Percentiles rank a stretch among this genome's conserved stretches.
phyloP scores from a whole-genome alignment of 2,329 filamentous ascomycete genomes.

The Trichoderma sp. region DNA sequence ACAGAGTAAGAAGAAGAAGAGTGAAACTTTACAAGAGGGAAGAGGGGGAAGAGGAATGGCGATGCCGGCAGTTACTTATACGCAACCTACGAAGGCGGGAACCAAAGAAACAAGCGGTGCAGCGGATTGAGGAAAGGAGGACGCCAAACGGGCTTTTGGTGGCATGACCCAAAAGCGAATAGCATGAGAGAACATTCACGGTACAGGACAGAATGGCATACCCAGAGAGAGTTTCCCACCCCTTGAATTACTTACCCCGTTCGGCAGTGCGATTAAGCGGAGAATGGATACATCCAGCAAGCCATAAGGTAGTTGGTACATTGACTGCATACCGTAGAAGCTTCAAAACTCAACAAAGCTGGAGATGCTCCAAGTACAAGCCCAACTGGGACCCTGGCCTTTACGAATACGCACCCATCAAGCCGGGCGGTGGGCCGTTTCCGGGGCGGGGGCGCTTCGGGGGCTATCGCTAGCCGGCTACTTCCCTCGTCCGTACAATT shows the following conservation, averaged over 20 bases:
- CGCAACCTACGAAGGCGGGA: neutral
- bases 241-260: neutral
- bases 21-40: neutral
- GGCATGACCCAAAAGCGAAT: neutral
- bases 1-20: neutral
- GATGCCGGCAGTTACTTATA: neutral
- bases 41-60: neutral
- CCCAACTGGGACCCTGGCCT: neutral
- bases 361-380: neutral
- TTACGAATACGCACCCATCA: slow-evolving; percentile 19
- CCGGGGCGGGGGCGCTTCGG: neutral
- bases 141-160: neutral
- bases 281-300: neutral
- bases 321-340: neutral
- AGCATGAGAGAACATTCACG: neutral
- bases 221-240: neutral
- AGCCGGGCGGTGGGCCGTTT: slow-evolving; percentile 11
- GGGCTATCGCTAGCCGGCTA: neutral
- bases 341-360: neutral
- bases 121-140: neutral
- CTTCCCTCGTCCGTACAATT: neutral
- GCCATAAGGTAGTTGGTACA: neutral
- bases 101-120: neutral
- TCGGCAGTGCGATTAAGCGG: slow-evolving; percentile 16
- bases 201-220: neutral